These are phyloP conservation scores for Erythrobasidium yunnanense DNA, from an alignment of 768 basidiomycete genomes.

Conservation along the genomic window DNA sequence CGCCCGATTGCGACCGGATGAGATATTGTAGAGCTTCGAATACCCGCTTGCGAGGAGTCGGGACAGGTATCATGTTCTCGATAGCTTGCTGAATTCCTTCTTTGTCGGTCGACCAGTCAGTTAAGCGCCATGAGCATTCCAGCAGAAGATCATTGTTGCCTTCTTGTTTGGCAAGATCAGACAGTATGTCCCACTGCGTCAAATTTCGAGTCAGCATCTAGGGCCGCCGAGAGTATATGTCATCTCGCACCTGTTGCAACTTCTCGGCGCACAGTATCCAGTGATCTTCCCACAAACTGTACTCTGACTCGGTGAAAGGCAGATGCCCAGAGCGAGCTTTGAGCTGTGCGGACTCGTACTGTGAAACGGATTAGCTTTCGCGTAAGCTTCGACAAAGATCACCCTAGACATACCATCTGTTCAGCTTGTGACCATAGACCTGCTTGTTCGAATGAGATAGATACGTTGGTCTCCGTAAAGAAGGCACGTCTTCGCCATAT, in stretches of 20 bases:
- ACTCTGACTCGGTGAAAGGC: slow-evolving; percentile 87
- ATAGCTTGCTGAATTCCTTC: slow-evolving; percentile 70
- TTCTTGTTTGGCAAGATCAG: slow-evolving; percentile 79
- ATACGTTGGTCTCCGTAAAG: slow-evolving; percentile 79
- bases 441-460: slow-evolving; percentile 81
- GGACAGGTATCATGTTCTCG: slow-evolving; percentile 64
- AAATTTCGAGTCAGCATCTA: neutral
- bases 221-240: neutral
- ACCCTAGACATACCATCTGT: slow-evolving; percentile 43
- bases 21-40: slow-evolving; percentile 90
- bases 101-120: slow-evolving; percentile 64
- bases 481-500: slow-evolving; percentile 81
- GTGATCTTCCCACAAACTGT: slow-evolving; percentile 98
- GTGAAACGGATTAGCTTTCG: neutral
- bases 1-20: slow-evolving; percentile 69
- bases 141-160: slow-evolving; percentile 82
- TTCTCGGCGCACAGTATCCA: slow-evolving; percentile 95
- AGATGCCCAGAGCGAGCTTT: slow-evolving; percentile 69
- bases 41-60: slow-evolving; percentile 90
- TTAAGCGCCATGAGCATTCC: slow-evolving; percentile 88
- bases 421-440: slow-evolving; percentile 95
- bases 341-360: slow-evolving; percentile 78
- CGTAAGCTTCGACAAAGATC: neutral
- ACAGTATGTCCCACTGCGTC: slow-evolving; percentile 74
- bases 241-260: slow-evolving; percentile 52